Percentiles rank a stretch among this genome's conserved stretches.
Conservation (phyloP, 371 early-diverging fungal genomes). For the Actinomucor elegans region DNA sequence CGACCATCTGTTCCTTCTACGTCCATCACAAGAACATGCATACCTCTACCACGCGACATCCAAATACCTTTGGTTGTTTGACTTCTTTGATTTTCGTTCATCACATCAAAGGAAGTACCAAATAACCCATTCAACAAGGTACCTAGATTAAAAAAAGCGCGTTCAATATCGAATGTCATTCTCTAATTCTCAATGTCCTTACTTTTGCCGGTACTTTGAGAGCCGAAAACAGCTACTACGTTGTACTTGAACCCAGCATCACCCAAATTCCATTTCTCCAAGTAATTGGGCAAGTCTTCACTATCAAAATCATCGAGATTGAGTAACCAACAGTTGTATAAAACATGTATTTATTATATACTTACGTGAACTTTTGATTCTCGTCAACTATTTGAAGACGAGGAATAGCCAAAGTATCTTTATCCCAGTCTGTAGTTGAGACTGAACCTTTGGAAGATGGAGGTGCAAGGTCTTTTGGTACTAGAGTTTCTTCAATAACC, state of each 20-base stretch:
- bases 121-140: slow-evolving; percentile 94
- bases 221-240: slow-evolving; percentile 96
- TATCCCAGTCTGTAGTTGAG: slow-evolving; percentile 24
- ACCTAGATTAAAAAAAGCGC: slow-evolving; percentile 61
- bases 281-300: slow-evolving; percentile 62
- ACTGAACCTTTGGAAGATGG: slow-evolving; percentile 1
- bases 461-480: not conserved
- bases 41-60: slow-evolving; percentile 82
- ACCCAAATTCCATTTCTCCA: slow-evolving; percentile 82
- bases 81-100: slow-evolving; percentile 80
- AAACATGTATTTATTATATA: not conserved
- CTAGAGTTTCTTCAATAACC: not conserved
- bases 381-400: slow-evolving; percentile 86
- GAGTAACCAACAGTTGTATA: not conserved
- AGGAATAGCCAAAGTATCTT: slow-evolving; percentile 37
- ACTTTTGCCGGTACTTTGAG: slow-evolving; percentile 98
- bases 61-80: slow-evolving; percentile 98
- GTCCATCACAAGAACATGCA: slow-evolving; percentile 91
- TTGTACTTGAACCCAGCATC: slow-evolving; percentile 93
- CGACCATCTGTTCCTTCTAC: slow-evolving; percentile 99
- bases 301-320: slow-evolving; percentile 46
- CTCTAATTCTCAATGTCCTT: slow-evolving; percentile 23
- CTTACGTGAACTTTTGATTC: slow-evolving; percentile 81
- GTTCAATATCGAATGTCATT: not conserved
- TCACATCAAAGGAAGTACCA: slow-evolving; percentile 91